Evolutionary conservation across 2,329 filamentous ascomycete species (phyloP).

Genomic region (Fusarium sp.): DNA sequence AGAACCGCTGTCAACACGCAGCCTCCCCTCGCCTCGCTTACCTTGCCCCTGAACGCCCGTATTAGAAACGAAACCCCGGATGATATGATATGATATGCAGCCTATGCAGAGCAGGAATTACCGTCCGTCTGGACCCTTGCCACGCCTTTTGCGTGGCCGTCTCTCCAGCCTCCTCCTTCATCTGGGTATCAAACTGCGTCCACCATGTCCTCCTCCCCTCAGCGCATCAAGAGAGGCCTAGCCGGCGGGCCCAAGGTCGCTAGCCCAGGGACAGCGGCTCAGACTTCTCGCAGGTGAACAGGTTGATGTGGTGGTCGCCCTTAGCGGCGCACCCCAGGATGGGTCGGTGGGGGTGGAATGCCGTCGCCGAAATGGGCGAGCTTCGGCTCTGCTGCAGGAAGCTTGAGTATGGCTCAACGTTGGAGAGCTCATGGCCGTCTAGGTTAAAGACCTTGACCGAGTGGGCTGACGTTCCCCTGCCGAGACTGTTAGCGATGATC

Average conservation of each 20-base stretch:
- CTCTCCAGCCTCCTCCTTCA: conserved; percentile 2
- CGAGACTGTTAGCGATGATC: conserved; percentile 43
- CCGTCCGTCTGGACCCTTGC: conserved; percentile 22
- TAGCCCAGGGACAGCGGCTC: conserved; percentile 50
- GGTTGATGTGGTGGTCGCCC: conserved; percentile 90
- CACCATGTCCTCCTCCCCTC: neutral
- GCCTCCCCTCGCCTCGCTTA: conserved; percentile 33
- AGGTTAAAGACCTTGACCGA: conserved; percentile 94
- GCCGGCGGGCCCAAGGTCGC: conserved; percentile 36
- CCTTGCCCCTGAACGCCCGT: conserved; percentile 40
- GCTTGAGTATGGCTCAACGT: conserved; percentile 89
- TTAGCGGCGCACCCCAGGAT: conserved; percentile 89
- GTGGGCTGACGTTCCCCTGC: conserved; percentile 87
- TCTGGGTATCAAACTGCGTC: conserved; percentile 16
- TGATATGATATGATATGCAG: conserved; percentile 44
- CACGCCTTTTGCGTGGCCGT: conserved; percentile 9
- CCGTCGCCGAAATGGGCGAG: conserved; percentile 86
- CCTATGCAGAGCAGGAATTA: conserved; percentile 35
- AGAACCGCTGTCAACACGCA: conserved; percentile 13
- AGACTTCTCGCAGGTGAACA: conserved; percentile 78
- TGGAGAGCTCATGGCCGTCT: conserved; percentile 81
- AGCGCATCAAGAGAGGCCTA: conserved; percentile 25
- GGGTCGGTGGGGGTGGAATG: conserved; percentile 95
- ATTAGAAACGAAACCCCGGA: conserved; percentile 32
- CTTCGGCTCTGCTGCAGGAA: conserved; percentile 86